phyloP scores from a whole-genome alignment of 2,329 filamentous ascomycete genomes.

The Raffaelea arxii region DNA sequence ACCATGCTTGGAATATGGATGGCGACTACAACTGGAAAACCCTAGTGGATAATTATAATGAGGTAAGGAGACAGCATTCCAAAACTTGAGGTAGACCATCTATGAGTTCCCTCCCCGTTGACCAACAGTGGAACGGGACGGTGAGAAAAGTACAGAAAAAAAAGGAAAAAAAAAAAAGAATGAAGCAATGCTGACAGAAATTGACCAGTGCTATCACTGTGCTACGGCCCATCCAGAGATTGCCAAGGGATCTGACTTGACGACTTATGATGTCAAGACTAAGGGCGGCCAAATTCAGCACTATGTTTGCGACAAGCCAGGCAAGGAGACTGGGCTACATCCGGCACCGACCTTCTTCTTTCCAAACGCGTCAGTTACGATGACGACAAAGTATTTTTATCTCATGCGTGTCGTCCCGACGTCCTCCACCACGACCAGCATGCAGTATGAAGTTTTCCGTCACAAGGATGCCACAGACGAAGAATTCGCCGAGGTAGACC shows the following conservation, averaged over 20 bases:
- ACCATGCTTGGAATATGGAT: conserved; percentile 18
- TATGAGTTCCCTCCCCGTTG: too few relatives aligned
- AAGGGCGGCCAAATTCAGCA: conserved; percentile 13
- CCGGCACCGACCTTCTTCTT: conserved; percentile 27
- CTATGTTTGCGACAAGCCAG: conserved; percentile 9
- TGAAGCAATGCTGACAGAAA: too few relatives aligned
- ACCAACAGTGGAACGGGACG: too few relatives aligned
- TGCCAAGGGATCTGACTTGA: conserved; percentile 31
- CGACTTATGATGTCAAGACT: conserved; percentile 29
- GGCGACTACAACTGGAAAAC: conserved; percentile 29
- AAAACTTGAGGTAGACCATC: too few relatives aligned
- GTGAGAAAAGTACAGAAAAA: too few relatives aligned
- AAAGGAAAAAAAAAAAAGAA: too few relatives aligned
- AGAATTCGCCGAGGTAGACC: conserved; percentile 33
- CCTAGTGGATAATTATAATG: conserved; percentile 39
- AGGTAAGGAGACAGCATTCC: too few relatives aligned
- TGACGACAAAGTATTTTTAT: conserved; percentile 39
- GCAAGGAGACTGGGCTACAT: conserved; percentile 5
- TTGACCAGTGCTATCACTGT: conserved; percentile 38
- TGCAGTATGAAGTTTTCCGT: conserved; percentile 42
- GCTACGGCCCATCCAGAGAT: conserved; percentile 37
- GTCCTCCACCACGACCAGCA: conserved; percentile 29
- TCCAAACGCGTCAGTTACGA: conserved; percentile 27
- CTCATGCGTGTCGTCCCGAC: conserved; percentile 40
- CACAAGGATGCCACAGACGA: conserved; percentile 35